Conservation (phyloP, 2,329 filamentous ascomycete species). For the Colletotrichum nymphaeae region DNA sequence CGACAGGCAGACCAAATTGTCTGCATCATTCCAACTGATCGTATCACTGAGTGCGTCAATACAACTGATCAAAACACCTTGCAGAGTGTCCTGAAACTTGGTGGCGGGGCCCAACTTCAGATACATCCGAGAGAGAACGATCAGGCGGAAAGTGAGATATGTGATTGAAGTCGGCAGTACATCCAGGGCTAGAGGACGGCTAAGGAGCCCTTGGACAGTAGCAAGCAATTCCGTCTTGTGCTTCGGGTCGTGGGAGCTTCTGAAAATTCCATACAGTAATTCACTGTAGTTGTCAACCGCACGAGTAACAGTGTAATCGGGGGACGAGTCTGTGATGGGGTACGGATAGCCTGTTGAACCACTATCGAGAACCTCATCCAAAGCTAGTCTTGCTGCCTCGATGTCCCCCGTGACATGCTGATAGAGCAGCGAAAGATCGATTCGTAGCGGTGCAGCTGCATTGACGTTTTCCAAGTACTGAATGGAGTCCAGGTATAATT, state of each 20-base stretch:
- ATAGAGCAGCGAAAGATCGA: slow-evolving; percentile 37
- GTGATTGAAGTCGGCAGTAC: slow-evolving; percentile 36
- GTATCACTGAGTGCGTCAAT: slow-evolving; percentile 38
- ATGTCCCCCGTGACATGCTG: slow-evolving; percentile 36
- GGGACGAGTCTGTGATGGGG: slow-evolving; percentile 37
- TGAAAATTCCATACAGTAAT: slow-evolving; percentile 39
- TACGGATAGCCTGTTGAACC: slow-evolving; percentile 38
- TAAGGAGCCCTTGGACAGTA: slow-evolving; percentile 34
- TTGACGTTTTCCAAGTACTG: slow-evolving; percentile 42
- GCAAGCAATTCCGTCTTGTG: slow-evolving; percentile 37
- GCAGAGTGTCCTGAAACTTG: slow-evolving; percentile 39
- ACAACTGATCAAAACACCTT: slow-evolving; percentile 37
- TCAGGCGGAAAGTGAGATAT: slow-evolving; percentile 22
- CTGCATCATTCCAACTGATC: slow-evolving; percentile 41
- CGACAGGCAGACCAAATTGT: slow-evolving; percentile 36
- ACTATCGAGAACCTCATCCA: slow-evolving; percentile 41
- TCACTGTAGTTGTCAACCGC: slow-evolving; percentile 37
- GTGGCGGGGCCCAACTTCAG: slow-evolving; percentile 38
- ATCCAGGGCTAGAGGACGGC: slow-evolving; percentile 37
- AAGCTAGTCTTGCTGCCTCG: slow-evolving; percentile 19
- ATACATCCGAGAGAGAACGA: slow-evolving; percentile 40
- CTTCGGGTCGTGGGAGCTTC: slow-evolving; percentile 35
- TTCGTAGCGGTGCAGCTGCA: slow-evolving; percentile 38
- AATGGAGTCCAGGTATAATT: slow-evolving; percentile 40
- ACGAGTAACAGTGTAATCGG: slow-evolving; percentile 29